Evolutionary conservation across 108 stramenopile species (phyloP).

Genomic region (Cyclotella kingstonii): DNA sequence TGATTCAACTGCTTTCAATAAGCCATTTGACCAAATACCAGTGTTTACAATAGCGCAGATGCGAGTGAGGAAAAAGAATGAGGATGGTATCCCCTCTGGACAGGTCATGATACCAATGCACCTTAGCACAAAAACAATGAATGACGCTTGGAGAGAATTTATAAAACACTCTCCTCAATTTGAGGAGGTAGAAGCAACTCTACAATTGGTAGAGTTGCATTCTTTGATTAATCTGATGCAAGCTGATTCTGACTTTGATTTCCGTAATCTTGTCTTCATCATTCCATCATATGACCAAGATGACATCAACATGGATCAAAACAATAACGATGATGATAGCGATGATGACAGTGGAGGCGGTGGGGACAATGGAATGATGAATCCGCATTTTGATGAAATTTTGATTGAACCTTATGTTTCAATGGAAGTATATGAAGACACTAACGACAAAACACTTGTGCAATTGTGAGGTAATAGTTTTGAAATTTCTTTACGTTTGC

Average conservation of each 20-base stretch:
- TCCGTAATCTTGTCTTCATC: conserved; percentile 40
- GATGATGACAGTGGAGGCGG: conserved; percentile 39
- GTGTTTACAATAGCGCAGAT: conserved; percentile 48
- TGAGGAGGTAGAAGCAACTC: conserved; percentile 33
- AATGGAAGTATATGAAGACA: conserved; percentile 29
- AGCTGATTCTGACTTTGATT: conserved; percentile 46
- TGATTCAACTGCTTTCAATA: conserved; percentile 18
- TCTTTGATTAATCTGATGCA: conserved; percentile 52
- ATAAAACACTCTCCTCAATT: conserved; percentile 30
- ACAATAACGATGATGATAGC: conserved; percentile 25
- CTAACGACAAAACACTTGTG: conserved; percentile 13
- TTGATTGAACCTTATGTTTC: conserved; percentile 39
- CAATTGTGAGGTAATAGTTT: conserved; percentile 16
- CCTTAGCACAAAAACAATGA: conserved; percentile 44
- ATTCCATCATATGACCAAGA: conserved; percentile 34
- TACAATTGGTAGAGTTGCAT: conserved; percentile 45
- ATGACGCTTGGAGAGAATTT: conserved; percentile 38
- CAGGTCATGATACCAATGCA: conserved; percentile 41
- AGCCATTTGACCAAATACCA: conserved; percentile 40
- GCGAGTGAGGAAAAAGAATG: conserved; percentile 40
- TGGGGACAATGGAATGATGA: conserved; percentile 42
- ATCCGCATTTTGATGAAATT: conserved; percentile 16
- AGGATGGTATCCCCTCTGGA: conserved; percentile 24
- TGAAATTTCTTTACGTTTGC: too few species aligned
- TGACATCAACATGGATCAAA: conserved; percentile 5